phyloP scores from a whole-genome alignment of 78 protist species.

The Fonticula alba region DNA sequence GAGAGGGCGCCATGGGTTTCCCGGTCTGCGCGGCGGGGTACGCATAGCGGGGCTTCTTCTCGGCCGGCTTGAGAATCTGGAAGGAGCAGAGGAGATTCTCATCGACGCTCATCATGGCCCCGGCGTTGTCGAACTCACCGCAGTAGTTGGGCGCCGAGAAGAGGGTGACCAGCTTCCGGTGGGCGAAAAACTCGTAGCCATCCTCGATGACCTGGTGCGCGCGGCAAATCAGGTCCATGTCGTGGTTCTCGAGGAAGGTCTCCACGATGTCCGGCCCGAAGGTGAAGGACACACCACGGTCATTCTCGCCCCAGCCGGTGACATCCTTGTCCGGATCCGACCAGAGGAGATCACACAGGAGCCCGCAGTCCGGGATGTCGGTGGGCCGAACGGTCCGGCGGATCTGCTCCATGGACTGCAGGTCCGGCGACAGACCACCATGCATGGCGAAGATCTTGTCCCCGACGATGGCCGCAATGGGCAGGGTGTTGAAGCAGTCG shows the following conservation, averaged over 20 bases:
- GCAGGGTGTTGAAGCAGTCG: slow-evolving; percentile 95
- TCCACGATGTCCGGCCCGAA: slow-evolving; percentile 89
- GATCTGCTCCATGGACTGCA: slow-evolving; percentile 77
- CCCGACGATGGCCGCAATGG: slow-evolving; percentile 91
- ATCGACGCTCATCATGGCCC: slow-evolving; percentile 98
- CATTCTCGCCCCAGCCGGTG: slow-evolving; percentile 93
- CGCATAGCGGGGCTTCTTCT: slow-evolving; percentile 38
- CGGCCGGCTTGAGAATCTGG: slow-evolving; percentile 88
- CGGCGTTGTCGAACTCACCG: slow-evolving; percentile 94
- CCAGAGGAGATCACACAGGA: slow-evolving; percentile 97
- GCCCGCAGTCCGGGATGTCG: slow-evolving; percentile 93
- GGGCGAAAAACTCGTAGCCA: slow-evolving; percentile 91
- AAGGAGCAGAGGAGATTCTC: slow-evolving; percentile 95
- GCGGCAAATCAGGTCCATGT: slow-evolving; percentile 91
- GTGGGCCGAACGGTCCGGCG: slow-evolving; percentile 81
- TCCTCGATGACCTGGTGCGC: slow-evolving; percentile 87
- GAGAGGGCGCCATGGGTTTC: too few relatives aligned
- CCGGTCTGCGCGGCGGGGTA: background rate
- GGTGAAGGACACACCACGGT: slow-evolving; percentile 97
- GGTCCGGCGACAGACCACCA: slow-evolving; percentile 97
- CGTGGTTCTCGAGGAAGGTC: slow-evolving; percentile 70
- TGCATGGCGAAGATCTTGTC: slow-evolving; percentile 87
- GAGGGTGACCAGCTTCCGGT: slow-evolving; percentile 87
- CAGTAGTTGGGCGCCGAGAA: slow-evolving; percentile 98
- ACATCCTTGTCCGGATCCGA: slow-evolving; percentile 91